phyloP scores from a whole-genome alignment of 2,329 filamentous ascomycete genomes.

The Alternaria gaisen region DNA sequence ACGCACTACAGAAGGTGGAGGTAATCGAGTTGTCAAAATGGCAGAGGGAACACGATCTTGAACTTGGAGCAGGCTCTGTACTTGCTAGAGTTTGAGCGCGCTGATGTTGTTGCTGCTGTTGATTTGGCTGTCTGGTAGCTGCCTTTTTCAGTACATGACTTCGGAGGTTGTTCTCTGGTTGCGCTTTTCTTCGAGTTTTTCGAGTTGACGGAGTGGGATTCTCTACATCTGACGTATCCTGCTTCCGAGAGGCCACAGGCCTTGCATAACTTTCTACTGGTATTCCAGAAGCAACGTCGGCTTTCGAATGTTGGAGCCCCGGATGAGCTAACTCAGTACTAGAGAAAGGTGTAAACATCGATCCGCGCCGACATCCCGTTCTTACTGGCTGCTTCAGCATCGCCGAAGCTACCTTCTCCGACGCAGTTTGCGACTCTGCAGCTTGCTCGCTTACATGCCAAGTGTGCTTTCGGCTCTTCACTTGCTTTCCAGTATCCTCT shows the following conservation, averaged over 20 bases:
- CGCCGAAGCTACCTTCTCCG: not conserved
- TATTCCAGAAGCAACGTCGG: not conserved
- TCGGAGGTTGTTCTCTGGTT: not conserved
- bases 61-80: fast-evolving
- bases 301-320: not conserved
- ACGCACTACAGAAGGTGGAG: not conserved
- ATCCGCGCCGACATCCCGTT: fast-evolving
- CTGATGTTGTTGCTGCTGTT: not conserved
- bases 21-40: not conserved
- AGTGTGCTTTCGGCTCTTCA: not conserved
- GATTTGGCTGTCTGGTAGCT: not conserved
- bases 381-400: not conserved
- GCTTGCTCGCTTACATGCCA: not conserved
- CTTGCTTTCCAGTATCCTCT: not conserved
- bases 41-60: not conserved
- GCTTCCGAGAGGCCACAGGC: not conserved
- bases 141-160: not conserved
- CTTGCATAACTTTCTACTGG: not conserved
- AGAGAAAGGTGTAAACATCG: not conserved
- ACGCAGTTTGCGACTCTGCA: not conserved
- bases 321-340: not conserved
- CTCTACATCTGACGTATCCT: no score
- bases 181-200: not conserved
- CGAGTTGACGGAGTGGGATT: no score
- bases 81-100: not conserved